Evolutionary conservation across 345 rosid species (phyloP).

Genomic region (Salix koriyanagi): DNA sequence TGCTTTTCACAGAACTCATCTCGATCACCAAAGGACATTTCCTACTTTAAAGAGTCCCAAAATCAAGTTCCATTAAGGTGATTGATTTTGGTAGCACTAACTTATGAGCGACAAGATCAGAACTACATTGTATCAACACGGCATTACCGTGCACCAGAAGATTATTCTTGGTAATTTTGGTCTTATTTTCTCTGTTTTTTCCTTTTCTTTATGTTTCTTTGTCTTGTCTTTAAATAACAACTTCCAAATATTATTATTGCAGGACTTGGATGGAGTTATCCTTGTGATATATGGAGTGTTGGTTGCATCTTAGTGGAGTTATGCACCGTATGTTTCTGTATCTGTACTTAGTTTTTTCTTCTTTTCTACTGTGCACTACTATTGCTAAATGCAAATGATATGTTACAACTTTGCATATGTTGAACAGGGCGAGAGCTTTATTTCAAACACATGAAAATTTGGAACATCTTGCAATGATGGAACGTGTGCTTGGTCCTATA

Average conservation of each 20-base stretch:
- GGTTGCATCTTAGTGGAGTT: conserved; percentile 80
- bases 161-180: conserved; percentile 58
- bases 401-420: neutral
- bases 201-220: neutral
- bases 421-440: conserved; percentile 78
- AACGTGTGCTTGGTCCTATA: conserved; percentile 69
- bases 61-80: conserved; percentile 32
- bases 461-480: conserved; percentile 97
- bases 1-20: conserved; percentile 46
- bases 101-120: conserved; percentile 27
- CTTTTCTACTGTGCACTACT: too few relatives aligned
- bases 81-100: conserved; percentile 36
- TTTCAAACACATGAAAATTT: conserved; percentile 89
- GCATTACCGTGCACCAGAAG: conserved; percentile 52
- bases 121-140: conserved; percentile 29
- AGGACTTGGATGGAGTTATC: conserved; percentile 91
- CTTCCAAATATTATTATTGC: neutral
- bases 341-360: neutral
- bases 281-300: conserved; percentile 91
- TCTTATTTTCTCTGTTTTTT: too few relatives aligned
- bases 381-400: neutral
- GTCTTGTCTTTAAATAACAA: neutral
- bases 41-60: conserved; percentile 68
- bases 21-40: conserved; percentile 52
- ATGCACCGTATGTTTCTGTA: conserved; percentile 58